These are phyloP conservation scores for Rubia occidens DNA, from an alignment of 305 asterid species.

Conservation along the genomic window DNA sequence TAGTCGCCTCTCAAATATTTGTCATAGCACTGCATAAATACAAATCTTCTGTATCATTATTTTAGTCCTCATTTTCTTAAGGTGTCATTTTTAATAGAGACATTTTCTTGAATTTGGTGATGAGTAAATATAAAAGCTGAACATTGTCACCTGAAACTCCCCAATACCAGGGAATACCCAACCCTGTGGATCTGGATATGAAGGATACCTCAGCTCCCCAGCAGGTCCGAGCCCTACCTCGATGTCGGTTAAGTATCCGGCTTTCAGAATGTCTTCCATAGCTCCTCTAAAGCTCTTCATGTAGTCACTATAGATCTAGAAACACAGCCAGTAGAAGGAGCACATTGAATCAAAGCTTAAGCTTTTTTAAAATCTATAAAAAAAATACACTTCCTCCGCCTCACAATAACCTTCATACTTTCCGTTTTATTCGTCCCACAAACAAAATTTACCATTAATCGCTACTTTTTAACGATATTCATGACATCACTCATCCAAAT, in stretches of 20 bases:
- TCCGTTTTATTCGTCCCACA: too few relatives aligned
- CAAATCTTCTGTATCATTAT: too few relatives aligned
- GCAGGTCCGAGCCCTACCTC: neutral
- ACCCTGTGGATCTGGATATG: neutral
- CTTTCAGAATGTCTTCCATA: neutral
- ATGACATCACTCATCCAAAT: too few relatives aligned
- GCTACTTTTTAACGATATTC: too few relatives aligned
- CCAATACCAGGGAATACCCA: neutral
- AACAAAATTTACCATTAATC: too few relatives aligned
- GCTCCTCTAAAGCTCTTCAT: neutral
- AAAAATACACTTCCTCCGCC: too few relatives aligned
- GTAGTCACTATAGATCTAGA: neutral
- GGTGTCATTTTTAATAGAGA: too few relatives aligned
- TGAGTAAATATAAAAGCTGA: neutral
- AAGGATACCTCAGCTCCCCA: neutral
- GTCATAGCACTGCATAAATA: neutral
- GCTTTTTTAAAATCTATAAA: too few relatives aligned
- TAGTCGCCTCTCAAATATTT: neutral
- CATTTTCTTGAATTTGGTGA: neutral
- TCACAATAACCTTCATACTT: too few relatives aligned
- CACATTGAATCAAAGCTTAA: neutral
- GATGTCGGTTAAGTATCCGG: neutral
- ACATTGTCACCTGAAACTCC: neutral
- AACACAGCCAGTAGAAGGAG: neutral
- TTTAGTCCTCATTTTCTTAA: too few relatives aligned